These are phyloP conservation scores for Euphrasia arctica DNA, from an alignment of 305 asterid species.

Conservation along the genomic window DNA sequence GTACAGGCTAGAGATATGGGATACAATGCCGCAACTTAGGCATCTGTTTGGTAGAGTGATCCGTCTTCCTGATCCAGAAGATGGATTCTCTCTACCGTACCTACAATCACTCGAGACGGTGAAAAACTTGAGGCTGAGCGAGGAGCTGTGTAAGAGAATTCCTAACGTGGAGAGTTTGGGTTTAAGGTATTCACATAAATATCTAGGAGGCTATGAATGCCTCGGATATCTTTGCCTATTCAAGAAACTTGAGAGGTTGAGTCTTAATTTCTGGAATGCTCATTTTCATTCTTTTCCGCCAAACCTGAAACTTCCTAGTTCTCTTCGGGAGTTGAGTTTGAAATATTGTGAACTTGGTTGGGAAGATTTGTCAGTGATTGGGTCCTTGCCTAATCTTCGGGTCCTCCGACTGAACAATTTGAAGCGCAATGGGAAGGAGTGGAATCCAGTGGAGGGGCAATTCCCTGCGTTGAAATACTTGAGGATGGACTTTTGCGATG, in stretches of 20 bases:
- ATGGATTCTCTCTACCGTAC: background rate
- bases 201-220: background rate
- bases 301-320: background rate
- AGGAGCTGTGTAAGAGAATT: background rate
- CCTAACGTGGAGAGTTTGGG: background rate
- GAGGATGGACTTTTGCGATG: background rate
- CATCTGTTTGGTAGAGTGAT: background rate
- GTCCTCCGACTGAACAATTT: background rate
- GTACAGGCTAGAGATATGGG: background rate
- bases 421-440: background rate
- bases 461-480: slow-evolving; percentile 9
- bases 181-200: background rate
- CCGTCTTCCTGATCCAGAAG: background rate
- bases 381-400: slow-evolving; percentile 18
- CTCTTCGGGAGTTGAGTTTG: background rate
- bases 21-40: background rate
- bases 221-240: background rate
- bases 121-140: background rate
- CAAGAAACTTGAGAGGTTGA: background rate
- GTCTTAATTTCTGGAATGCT: background rate
- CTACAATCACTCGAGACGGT: background rate
- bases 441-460: slow-evolving; percentile 6
- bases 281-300: background rate
- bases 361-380: slow-evolving; percentile 17
- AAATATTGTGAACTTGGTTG: background rate